Conservation (phyloP, 371 early-diverging fungal species). For the Mortierella sp. region DNA sequence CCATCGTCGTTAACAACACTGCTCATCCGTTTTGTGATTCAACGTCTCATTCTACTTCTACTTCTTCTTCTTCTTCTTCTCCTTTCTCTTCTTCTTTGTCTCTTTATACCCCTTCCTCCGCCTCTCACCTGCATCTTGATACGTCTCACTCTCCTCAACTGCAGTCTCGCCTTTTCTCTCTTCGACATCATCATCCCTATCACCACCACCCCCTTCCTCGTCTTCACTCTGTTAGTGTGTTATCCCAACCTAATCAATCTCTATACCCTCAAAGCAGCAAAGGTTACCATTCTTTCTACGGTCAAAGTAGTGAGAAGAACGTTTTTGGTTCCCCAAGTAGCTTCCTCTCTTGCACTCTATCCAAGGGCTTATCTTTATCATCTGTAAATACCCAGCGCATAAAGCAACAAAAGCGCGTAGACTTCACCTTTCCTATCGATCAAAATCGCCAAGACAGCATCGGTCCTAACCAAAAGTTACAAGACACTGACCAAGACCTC, state of each 20-base stretch:
- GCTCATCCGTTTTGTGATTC: background rate
- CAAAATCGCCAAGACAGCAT: background rate
- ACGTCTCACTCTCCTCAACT: constrained; percentile 2
- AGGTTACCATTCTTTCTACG: constrained; percentile 16
- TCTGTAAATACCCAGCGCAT: background rate
- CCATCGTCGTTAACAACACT: background rate
- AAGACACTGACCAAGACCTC: background rate
- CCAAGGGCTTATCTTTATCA: background rate
- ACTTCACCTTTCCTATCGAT: background rate
- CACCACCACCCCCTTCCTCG: background rate
- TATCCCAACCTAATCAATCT: background rate
- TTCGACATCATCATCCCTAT: constrained; percentile 9
- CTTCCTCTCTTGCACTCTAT: constrained; percentile 1
- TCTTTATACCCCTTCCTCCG: background rate
- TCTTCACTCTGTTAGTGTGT: background rate
- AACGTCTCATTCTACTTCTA: background rate
- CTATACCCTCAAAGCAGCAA: background rate
- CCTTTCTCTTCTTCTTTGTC: constrained; percentile 3
- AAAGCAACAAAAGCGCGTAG: background rate
- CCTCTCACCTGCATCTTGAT: background rate
- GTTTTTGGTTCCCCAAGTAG: constrained; percentile 11
- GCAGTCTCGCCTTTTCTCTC: background rate
- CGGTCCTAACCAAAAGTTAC: background rate
- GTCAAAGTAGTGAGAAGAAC: constrained; percentile 12
- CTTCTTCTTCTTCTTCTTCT: constrained; percentile 2